Percentiles rank a stretch among this genome's conserved stretches.
These are phyloP conservation scores for Penicillium digitatum DNA, from an alignment of 2,329 filamentous ascomycete genomes.

Conservation along the genomic window DNA sequence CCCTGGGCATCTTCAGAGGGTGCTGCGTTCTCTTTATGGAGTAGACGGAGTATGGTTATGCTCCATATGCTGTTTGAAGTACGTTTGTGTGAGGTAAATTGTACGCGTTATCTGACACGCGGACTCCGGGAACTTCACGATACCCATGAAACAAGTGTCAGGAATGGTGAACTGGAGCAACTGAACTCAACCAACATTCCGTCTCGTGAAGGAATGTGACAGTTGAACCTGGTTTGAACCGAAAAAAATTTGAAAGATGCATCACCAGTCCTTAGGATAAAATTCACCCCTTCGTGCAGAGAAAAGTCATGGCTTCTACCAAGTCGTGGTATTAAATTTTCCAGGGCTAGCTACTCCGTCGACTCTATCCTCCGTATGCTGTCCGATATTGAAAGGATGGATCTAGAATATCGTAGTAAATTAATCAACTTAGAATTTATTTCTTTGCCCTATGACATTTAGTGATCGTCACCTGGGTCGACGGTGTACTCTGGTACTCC, in stretches of 20 bases:
- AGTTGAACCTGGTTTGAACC: no score
- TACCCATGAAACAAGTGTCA: background rate
- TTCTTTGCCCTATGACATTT: background rate
- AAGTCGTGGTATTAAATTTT: background rate
- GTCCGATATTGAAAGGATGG: constrained; percentile 4
- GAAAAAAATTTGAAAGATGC: background rate
- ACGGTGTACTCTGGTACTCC: background rate
- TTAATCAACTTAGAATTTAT: background rate
- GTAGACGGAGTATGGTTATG: background rate
- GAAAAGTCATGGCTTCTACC: background rate
- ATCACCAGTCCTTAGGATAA: background rate
- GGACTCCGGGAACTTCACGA: background rate
- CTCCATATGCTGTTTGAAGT: background rate
- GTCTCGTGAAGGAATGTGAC: background rate
- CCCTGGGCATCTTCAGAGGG: background rate
- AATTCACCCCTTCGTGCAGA: background rate
- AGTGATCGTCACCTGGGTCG: background rate
- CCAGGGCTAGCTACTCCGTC: background rate
- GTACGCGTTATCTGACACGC: background rate
- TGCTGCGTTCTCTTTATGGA: background rate
- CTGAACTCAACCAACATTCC: background rate
- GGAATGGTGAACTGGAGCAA: background rate
- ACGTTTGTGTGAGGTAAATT: background rate
- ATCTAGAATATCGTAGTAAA: background rate
- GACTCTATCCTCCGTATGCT: no score